Evolutionary conservation across 2,329 filamentous ascomycete species (phyloP).

Genomic region (Diaporthe amygdali): DNA sequence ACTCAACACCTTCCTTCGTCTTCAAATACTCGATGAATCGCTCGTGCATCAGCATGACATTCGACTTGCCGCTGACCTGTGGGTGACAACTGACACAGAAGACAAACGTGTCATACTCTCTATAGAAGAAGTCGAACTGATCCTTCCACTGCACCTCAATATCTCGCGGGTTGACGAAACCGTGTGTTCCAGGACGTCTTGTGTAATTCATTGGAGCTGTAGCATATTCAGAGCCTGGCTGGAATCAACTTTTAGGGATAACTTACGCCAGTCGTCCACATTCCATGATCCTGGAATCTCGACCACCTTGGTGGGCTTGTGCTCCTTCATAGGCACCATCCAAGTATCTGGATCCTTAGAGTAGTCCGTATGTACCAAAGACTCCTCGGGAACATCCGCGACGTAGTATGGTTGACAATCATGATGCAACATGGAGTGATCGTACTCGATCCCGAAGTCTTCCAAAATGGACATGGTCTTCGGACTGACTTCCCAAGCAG

Average conservation of each 20-base stretch:
- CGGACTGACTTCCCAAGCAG: conserved; percentile 44
- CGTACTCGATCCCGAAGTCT: conserved; percentile 47
- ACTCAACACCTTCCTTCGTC: conserved; percentile 48
- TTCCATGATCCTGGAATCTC: conserved; percentile 53
- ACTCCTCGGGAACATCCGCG: conserved; percentile 28
- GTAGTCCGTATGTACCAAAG: conserved; percentile 26
- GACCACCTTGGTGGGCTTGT: conserved; percentile 39
- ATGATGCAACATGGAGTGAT: conserved; percentile 55
- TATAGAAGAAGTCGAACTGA: conserved; percentile 50
- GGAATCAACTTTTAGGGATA: too few species aligned
- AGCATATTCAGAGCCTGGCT: too few species aligned
- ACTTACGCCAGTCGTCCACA: conserved; percentile 51
- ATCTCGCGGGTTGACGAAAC: conserved; percentile 45
- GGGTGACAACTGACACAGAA: conserved; percentile 54
- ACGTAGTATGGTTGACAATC: conserved; percentile 47
- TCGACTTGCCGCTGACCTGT: conserved; percentile 52
- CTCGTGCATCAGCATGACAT: conserved; percentile 52
- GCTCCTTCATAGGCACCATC: conserved; percentile 29
- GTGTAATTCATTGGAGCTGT: conserved; percentile 32
- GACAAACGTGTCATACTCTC: conserved; percentile 50
- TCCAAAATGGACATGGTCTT: conserved; percentile 45
- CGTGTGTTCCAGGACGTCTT: conserved; percentile 32
- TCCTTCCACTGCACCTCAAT: conserved; percentile 50
- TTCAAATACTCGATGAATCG: conserved; percentile 51
- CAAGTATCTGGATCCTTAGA: conserved; percentile 27